These are phyloP conservation scores for Arthrinium puccinioides DNA, from an alignment of 2,329 filamentous ascomycete genomes.

Conservation along the genomic window DNA sequence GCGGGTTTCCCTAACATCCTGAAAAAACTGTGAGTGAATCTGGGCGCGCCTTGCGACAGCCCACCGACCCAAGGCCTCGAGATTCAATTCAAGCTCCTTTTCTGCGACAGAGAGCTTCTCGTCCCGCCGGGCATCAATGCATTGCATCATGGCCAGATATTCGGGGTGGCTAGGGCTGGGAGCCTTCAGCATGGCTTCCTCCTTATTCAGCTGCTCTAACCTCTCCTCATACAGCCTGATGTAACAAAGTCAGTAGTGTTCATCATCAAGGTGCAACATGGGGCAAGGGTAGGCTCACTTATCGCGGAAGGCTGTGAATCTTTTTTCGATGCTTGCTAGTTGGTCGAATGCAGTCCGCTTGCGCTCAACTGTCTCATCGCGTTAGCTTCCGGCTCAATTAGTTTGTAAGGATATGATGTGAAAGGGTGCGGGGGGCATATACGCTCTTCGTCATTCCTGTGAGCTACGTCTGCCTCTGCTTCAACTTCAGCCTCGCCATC, in stretches of 20 bases:
- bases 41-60: conserved; percentile 79
- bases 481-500: too few relatives aligned
- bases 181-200: conserved; percentile 54
- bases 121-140: conserved; percentile 73
- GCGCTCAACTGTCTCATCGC: conserved; percentile 54
- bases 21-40: conserved; percentile 84
- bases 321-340: conserved; percentile 73
- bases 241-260: conserved; percentile 10
- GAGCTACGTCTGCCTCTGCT: conserved; percentile 49
- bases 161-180: conserved; percentile 76
- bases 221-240: conserved; percentile 79
- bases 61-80: conserved; percentile 64
- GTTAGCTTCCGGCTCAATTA: conserved; percentile 16
- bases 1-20: conserved; percentile 74
- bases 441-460: conserved; percentile 60
- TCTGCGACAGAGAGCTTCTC: conserved; percentile 73
- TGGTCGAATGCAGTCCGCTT: conserved; percentile 76
- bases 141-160: conserved; percentile 82
- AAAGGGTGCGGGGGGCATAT: conserved; percentile 24
- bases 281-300: conserved; percentile 41
- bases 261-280: conserved; percentile 9
- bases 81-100: conserved; percentile 64
- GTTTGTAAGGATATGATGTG: too few relatives aligned
- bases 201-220: conserved; percentile 69
- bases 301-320: conserved; percentile 80